These are phyloP conservation scores for Aureobasidium leucospermi DNA, from an alignment of 2,329 filamentous ascomycete genomes.

Conservation along the genomic window DNA sequence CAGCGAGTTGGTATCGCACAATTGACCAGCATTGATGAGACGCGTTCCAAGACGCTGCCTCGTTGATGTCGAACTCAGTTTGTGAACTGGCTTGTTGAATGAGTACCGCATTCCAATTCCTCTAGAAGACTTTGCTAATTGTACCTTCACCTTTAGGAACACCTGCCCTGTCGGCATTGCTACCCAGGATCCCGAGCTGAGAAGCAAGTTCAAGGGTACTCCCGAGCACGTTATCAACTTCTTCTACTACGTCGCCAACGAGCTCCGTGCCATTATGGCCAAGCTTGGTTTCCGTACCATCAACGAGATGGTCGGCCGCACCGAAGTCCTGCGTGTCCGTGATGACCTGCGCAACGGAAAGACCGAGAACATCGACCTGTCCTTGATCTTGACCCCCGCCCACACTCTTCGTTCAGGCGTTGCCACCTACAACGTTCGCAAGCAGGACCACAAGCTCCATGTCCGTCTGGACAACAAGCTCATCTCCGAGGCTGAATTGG, in stretches of 20 bases:
- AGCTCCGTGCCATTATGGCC: conserved; percentile 94
- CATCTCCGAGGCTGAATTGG: conserved; percentile 89
- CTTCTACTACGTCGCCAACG: conserved; percentile 96
- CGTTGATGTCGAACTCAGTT: not conserved
- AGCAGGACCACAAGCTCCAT: conserved; percentile 92
- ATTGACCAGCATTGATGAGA: too few relatives aligned
- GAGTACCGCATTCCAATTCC: not conserved
- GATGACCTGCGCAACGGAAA: conserved; percentile 84
- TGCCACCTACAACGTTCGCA: conserved; percentile 94
- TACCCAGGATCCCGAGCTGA: conserved; percentile 87
- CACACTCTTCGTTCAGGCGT: conserved; percentile 91
- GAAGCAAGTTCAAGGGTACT: conserved; percentile 87
- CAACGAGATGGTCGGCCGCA: conserved; percentile 95
- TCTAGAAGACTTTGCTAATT: conserved; percentile 17
- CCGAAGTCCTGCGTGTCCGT: conserved; percentile 75
- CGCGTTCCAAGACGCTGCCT: too few relatives aligned
- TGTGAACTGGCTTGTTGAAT: not conserved
- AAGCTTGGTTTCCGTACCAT: conserved; percentile 89
- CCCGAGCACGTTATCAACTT: conserved; percentile 98
- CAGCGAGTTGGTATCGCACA: not conserved
- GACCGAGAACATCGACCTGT: conserved; percentile 88
- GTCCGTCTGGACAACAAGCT: conserved; percentile 94
- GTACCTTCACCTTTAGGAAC: conserved; percentile 39
- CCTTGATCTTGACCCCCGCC: conserved; percentile 87
- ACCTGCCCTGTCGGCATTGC: conserved; percentile 91